These are phyloP conservation scores for Monilinia laxa DNA, from an alignment of 2,329 filamentous ascomycete species.

Conservation along the genomic window DNA sequence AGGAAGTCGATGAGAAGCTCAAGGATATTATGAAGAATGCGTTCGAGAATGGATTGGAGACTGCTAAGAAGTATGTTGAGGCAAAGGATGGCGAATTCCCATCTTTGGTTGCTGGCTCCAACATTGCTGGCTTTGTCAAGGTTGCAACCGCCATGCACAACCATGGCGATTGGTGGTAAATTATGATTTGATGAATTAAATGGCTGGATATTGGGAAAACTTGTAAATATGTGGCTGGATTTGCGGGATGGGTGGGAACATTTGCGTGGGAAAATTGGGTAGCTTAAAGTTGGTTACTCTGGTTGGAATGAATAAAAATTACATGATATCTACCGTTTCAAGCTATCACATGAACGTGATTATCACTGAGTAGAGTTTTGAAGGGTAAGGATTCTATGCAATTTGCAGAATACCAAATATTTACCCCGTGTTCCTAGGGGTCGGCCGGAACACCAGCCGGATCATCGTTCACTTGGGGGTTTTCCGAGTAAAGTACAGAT, in stretches of 20 bases:
- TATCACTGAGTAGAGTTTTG: too few species aligned
- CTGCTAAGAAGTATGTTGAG: conserved; percentile 84
- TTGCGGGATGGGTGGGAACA: conserved; percentile 8
- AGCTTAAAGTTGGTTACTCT: not conserved
- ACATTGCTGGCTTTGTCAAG: conserved; percentile 98
- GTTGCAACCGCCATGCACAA: conserved; percentile 92
- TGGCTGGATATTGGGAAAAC: conserved; percentile 4
- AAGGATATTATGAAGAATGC: conserved; percentile 93
- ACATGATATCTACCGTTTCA: not conserved
- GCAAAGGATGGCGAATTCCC: conserved; percentile 80
- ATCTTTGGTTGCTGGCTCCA: conserved; percentile 86
- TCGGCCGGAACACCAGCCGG: too few species aligned
- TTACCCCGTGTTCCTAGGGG: too few species aligned
- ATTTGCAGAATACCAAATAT: too few species aligned
- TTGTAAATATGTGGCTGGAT: conserved; percentile 17
- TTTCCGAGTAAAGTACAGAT: too few species aligned
- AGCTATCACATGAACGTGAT: too few species aligned
- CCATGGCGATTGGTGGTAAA: conserved; percentile 88
- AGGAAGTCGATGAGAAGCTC: conserved; percentile 89
- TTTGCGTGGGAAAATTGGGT: not conserved
- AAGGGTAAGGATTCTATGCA: too few species aligned
- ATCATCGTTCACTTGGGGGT: too few species aligned
- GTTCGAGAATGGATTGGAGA: conserved; percentile 85
- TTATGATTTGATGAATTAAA: conserved; percentile 17
- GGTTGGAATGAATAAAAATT: not conserved